These are phyloP conservation scores for Mycena metata DNA, from an alignment of 768 basidiomycete species.

Conservation along the genomic window DNA sequence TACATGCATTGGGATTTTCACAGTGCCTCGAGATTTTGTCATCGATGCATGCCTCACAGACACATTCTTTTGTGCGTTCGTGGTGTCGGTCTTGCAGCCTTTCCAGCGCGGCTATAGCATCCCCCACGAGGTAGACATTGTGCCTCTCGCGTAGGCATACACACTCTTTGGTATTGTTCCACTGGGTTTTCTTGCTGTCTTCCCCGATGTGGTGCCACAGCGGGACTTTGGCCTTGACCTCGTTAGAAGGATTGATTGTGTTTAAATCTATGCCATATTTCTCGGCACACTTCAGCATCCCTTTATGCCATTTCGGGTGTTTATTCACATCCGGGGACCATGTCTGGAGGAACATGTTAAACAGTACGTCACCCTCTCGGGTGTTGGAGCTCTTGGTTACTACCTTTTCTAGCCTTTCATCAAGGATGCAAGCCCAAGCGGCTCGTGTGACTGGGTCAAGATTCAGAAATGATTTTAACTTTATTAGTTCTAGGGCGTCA, in stretches of 20 bases:
- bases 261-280: background rate
- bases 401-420: background rate
- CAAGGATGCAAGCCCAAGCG: constrained; percentile 7
- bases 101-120: background rate
- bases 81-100: too few species aligned
- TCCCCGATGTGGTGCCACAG: constrained; percentile 1
- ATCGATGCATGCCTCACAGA: too few species aligned
- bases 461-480: constrained; percentile 23
- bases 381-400: background rate
- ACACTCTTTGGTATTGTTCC: background rate
- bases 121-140: background rate
- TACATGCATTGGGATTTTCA: too few species aligned
- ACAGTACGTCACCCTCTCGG: background rate
- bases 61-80: too few species aligned
- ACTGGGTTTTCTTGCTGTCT: background rate
- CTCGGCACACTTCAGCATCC: background rate
- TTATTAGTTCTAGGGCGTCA: constrained; percentile 24
- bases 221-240: background rate
- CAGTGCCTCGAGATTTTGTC: too few species aligned
- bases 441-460: constrained; percentile 2
- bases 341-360: background rate
- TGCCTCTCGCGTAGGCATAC: background rate
- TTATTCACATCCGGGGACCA: background rate
- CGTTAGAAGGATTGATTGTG: background rate
- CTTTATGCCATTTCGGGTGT: background rate